A percentile compares a stretch with the other conserved stretches of the same genome.
Conservation (phyloP, 2,329 filamentous ascomycete species). For the Cladosporium sp. region DNA sequence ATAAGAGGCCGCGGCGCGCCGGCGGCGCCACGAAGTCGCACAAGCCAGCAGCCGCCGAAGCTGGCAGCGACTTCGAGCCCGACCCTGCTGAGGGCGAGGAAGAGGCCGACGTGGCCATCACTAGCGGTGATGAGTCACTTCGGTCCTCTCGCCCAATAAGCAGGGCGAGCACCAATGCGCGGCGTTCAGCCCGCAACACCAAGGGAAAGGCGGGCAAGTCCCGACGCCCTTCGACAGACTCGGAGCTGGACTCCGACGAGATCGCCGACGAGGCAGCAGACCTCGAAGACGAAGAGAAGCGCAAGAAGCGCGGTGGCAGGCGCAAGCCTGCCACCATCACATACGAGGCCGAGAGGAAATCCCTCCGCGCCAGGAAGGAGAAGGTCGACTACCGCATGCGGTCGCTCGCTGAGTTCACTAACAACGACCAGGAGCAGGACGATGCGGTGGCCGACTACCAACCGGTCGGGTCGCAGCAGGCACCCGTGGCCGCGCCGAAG, state of each 20-base stretch:
- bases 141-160: slow-evolving; percentile 39
- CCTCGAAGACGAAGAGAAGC: slow-evolving; percentile 46
- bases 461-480: slow-evolving; percentile 7
- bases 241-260: slow-evolving; percentile 41
- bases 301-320: slow-evolving; percentile 35
- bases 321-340: slow-evolving; percentile 15
- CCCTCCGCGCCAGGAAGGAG: slow-evolving; percentile 56
- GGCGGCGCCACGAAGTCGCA: slow-evolving; percentile 37
- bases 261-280: slow-evolving; percentile 54
- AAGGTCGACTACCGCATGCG: slow-evolving; percentile 78
- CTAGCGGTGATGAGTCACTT: slow-evolving; percentile 43
- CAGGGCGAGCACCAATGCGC: slow-evolving; percentile 40
- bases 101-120: slow-evolving; percentile 48
- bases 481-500: slow-evolving; percentile 26
- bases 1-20: slow-evolving; percentile 29
- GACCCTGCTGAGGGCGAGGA: slow-evolving; percentile 48
- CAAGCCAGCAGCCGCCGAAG: slow-evolving; percentile 24
- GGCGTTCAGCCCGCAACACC: slow-evolving; percentile 45
- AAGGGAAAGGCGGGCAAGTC: slow-evolving; percentile 33
- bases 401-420: slow-evolving; percentile 25
- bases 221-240: slow-evolving; percentile 40
- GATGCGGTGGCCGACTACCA: slow-evolving; percentile 1
- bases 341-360: slow-evolving; percentile 38
- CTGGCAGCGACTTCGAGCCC: slow-evolving; percentile 60
- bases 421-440: background rate